Conservation (phyloP, 129 eudicot genomes). For the Flaveria sonorensis region DNA sequence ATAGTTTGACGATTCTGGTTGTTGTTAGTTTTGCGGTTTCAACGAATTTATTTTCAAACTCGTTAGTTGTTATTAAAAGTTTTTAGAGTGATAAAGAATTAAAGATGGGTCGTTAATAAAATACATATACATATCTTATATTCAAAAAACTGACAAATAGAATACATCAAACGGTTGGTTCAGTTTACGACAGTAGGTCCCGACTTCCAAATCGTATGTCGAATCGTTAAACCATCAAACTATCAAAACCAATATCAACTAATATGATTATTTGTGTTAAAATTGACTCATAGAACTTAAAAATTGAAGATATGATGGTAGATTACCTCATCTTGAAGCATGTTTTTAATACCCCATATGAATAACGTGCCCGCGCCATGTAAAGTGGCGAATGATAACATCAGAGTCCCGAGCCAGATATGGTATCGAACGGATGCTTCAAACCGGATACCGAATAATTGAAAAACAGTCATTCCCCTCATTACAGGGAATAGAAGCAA, state of each 20-base stretch:
- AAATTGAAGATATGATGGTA: neutral
- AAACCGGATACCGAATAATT: slow-evolving; percentile 64
- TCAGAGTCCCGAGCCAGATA: slow-evolving; percentile 75
- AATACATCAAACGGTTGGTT: too few species aligned
- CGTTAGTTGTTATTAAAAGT: too few species aligned
- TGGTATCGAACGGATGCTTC: slow-evolving; percentile 86
- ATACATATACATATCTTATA: too few species aligned
- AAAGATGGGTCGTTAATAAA: too few species aligned
- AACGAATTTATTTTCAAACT: neutral
- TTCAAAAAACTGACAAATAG: too few species aligned
- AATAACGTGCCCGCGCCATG: slow-evolving; percentile 81
- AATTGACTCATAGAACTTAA: neutral
- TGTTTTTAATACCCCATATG: slow-evolving; percentile 75
- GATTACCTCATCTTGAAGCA: slow-evolving; percentile 68
- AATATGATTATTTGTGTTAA: slow-evolving; percentile 9
- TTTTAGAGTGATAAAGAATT: neutral
- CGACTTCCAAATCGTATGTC: neutral
- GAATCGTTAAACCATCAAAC: neutral
- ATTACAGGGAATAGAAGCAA: slow-evolving; percentile 74
- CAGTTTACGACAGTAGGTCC: neutral
- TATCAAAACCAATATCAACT: neutral
- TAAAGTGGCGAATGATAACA: slow-evolving; percentile 65
- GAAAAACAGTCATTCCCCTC: slow-evolving; percentile 67
- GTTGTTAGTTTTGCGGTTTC: neutral
- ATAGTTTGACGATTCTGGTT: neutral